phyloP scores from a whole-genome alignment of 1,284 basidiomycete species.

The Puccinia hordei region DNA sequence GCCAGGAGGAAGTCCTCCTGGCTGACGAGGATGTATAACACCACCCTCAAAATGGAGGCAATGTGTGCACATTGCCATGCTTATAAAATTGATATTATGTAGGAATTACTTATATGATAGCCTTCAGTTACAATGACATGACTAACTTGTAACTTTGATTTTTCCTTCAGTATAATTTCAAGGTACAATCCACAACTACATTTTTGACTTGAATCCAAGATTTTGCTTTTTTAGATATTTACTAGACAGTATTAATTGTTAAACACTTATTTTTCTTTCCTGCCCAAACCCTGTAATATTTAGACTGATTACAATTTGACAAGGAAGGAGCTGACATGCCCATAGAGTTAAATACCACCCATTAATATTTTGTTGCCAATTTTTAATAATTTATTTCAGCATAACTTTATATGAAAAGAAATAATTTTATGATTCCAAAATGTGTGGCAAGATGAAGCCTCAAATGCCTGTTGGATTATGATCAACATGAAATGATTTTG shows the following conservation, averaged over 20 bases:
- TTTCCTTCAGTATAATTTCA: background rate
- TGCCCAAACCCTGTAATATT: background rate
- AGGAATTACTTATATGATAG: background rate
- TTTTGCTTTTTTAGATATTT: background rate
- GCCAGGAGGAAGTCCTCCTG: too few relatives aligned
- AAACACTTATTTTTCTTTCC: background rate
- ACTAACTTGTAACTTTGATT: background rate
- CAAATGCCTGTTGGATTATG: background rate
- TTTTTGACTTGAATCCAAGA: background rate
- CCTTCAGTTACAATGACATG: background rate
- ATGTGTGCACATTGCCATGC: too few relatives aligned
- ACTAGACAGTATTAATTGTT: background rate
- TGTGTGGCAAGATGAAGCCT: background rate
- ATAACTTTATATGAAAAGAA: background rate
- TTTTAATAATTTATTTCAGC: background rate
- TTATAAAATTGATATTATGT: background rate
- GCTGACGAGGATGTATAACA: too few relatives aligned
- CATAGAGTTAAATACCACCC: background rate
- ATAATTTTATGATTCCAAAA: background rate
- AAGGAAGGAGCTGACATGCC: background rate
- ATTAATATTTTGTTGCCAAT: background rate
- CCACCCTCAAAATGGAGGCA: too few relatives aligned
- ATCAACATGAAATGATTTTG: background rate
- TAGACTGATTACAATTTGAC: background rate
- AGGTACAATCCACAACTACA: background rate